Evolutionary conservation across 2,329 filamentous ascomycete genomes (phyloP).

Genomic region (Phyllosticta citribraziliensis): DNA sequence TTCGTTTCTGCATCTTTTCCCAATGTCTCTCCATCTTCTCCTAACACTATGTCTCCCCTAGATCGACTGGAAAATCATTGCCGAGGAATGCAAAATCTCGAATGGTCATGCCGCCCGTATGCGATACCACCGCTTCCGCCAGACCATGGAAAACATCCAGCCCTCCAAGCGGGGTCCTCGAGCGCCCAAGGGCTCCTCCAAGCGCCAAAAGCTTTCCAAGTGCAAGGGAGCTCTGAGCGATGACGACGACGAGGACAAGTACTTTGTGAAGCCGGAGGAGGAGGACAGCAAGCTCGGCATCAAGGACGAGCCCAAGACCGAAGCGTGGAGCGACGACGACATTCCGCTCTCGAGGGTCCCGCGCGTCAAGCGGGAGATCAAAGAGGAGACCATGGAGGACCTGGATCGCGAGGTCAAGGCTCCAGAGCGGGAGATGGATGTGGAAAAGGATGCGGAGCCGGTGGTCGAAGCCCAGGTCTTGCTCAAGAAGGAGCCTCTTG

Average conservation of each 20-base stretch:
- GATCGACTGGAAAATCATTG: slow-evolving; percentile 46
- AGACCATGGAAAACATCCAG: slow-evolving; percentile 36
- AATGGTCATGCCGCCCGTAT: slow-evolving; percentile 50
- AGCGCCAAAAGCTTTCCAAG: neutral
- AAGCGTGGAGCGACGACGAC: neutral
- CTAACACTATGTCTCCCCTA: slow-evolving; percentile 16
- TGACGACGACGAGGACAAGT: neutral
- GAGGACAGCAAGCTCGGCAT: neutral
- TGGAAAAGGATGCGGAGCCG: neutral
- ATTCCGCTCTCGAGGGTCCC: neutral
- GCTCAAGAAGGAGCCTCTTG: too few species aligned
- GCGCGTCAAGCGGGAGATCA: neutral
- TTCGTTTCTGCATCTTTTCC: slow-evolving; percentile 6
- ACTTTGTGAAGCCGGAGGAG: neutral
- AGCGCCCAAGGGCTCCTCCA: neutral
- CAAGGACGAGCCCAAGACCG: neutral
- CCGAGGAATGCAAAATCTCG: slow-evolving; percentile 40
- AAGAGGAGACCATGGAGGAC: slow-evolving; percentile 1
- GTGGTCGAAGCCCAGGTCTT: too few species aligned
- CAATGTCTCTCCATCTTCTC: slow-evolving; percentile 2
- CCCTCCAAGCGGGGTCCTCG: neutral
- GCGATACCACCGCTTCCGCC: slow-evolving; percentile 45
- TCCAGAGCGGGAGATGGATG: neutral
- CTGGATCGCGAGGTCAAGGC: neutral
- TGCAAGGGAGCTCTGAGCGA: neutral